These are phyloP conservation scores for Xylariales sp. DNA, from an alignment of 2,329 filamentous ascomycete genomes.

Conservation along the genomic window DNA sequence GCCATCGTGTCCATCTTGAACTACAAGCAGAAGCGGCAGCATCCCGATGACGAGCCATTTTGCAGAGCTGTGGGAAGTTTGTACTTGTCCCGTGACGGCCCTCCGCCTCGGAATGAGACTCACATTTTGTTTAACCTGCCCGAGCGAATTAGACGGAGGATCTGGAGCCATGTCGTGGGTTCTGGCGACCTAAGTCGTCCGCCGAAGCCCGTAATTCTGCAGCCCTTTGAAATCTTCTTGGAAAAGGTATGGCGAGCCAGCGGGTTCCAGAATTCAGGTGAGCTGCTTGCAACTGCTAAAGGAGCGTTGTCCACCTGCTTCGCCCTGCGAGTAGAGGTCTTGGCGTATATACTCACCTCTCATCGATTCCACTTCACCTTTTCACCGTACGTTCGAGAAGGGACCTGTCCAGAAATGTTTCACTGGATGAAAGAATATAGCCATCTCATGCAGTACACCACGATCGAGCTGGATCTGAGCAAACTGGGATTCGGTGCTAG, in stretches of 20 bases:
- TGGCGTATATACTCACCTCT: conserved; percentile 5
- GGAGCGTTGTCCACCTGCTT: not conserved
- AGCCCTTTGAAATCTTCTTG: conserved; percentile 4
- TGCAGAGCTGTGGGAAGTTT: not conserved
- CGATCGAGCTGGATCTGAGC: conserved; percentile 8
- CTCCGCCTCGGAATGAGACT: not conserved
- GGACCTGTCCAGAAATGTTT: conserved; percentile 5
- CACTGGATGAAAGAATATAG: conserved; percentile 6
- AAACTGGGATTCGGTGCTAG: conserved; percentile 6
- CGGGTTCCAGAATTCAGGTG: conserved; percentile 1
- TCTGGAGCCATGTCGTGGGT: conserved; percentile 5
- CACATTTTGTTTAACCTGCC: not conserved
- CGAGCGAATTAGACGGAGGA: conserved; percentile 1
- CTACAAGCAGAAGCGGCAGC: not conserved
- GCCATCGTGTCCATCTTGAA: conserved; percentile 1
- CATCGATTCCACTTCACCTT: conserved; percentile 8
- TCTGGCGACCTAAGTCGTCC: not conserved
- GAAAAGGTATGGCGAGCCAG: conserved; percentile 2
- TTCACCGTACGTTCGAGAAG: conserved; percentile 4
- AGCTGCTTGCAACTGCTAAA: not conserved
- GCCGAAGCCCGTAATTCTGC: conserved; percentile 1
- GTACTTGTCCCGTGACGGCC: not conserved
- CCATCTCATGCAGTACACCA: conserved; percentile 6
- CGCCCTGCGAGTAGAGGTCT: conserved; percentile 3
- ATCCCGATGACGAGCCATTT: conserved; percentile 1